Evolutionary conservation across 768 basidiomycete species (phyloP), one percentile per base, ranked within the genome.

Genomic region (Tulasnella sp.): DNA sequence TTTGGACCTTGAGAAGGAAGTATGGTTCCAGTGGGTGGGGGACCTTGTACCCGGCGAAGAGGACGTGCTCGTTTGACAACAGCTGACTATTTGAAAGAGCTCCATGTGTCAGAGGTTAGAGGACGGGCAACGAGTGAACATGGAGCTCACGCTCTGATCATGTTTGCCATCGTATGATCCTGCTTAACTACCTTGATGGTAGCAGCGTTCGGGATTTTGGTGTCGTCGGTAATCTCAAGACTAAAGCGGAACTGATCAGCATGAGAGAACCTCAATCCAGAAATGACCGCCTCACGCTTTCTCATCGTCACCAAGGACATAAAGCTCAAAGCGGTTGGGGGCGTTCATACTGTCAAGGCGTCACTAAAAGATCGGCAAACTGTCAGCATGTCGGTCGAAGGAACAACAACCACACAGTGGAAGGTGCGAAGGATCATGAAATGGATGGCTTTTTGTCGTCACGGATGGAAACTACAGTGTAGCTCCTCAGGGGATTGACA

Each of bases 21-120:
- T 96, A 88, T 9, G 96, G 95, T 79, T 97, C 94, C 29, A 97
- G 89, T 0, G 97, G 97, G 81, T 98, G 97, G 0, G 97, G 97
- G 49, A 96, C 94, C 85, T 96, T 95, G 90, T 99, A 99, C 1
- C 97, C 97, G 0, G 96, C 96, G 82, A 99, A 99, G 78, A 96
- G 90, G 79, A 98, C 90, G 79, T 90, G 87, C 7, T 93, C 91
- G 88, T 93, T 92, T 9, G 90, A 84, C 40, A 98, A 90, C 37
- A 99, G 91, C 87, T 99, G 95, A 3, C 96, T 97, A 82, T 39
- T 39, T 29, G 52, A 42, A n/a, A 45, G 58, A 36, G 12, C 25
- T 29, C 17, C 14, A 42, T 19, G 25, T 37, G 67, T 49, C 67
- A 78, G 67, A 37, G 38, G 5, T 14, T 52, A 58, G n/a, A 29